phyloP scores from a whole-genome alignment of 495 filamentous ascomycete species.

The Wilcoxina mikolae region DNA sequence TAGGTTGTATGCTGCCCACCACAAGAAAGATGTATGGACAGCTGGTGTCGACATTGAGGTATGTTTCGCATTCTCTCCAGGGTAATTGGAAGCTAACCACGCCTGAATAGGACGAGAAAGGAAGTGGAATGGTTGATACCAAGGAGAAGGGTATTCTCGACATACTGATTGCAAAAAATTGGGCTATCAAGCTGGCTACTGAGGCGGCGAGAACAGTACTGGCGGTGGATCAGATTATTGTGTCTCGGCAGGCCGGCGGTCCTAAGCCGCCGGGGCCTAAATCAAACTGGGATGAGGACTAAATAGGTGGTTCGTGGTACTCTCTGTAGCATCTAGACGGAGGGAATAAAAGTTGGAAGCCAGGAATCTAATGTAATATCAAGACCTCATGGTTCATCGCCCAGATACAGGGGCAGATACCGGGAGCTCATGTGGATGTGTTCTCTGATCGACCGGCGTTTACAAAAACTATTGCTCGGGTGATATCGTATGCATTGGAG shows the following conservation, averaged over 20 bases:
- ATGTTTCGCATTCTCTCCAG: slow-evolving; percentile 13
- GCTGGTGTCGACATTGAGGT: slow-evolving; percentile 86
- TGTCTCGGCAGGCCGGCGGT: slow-evolving; percentile 90
- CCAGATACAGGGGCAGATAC: too few relatives aligned
- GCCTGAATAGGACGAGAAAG: slow-evolving; percentile 46
- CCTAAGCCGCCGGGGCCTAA: slow-evolving; percentile 93
- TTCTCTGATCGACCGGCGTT: too few relatives aligned
- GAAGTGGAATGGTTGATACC: slow-evolving; percentile 69
- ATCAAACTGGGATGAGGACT: slow-evolving; percentile 98
- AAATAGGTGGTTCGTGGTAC: too few relatives aligned
- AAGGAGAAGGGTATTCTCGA: slow-evolving; percentile 85
- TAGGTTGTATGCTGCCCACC: slow-evolving; percentile 80
- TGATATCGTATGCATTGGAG: too few relatives aligned
- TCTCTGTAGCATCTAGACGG: too few relatives aligned
- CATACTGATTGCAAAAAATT: slow-evolving; percentile 76
- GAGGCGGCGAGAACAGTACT: slow-evolving; percentile 88
- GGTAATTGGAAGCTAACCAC: slow-evolving; percentile 14
- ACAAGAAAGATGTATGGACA: slow-evolving; percentile 74
- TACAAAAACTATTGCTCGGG: too few relatives aligned
- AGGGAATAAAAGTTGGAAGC: too few relatives aligned
- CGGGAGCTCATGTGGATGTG: too few relatives aligned
- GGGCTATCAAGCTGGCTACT: slow-evolving; percentile 91
- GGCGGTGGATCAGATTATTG: slow-evolving; percentile 98
- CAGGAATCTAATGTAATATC: too few relatives aligned
- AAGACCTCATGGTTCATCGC: too few relatives aligned